These are phyloP conservation scores for Candida railenensis DNA, from an alignment of 805 yeast genomes.

Conservation along the genomic window DNA sequence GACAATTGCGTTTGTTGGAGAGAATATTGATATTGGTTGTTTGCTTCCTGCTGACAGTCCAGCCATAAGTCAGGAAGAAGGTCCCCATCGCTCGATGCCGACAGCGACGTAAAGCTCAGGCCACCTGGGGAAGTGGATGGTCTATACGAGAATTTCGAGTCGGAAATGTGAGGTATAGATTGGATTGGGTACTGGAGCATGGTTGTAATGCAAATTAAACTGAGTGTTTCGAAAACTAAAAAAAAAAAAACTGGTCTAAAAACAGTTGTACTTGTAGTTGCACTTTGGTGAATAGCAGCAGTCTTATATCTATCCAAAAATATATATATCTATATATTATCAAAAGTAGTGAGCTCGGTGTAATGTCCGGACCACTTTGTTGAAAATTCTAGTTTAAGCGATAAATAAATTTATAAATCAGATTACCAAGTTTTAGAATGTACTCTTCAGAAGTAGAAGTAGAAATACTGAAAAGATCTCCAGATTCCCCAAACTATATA, in stretches of 20 bases:
- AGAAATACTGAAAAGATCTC: background rate
- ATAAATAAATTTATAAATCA: too few species aligned
- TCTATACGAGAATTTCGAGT: conserved; percentile 1
- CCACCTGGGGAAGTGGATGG: conserved; percentile 2
- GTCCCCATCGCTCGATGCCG: conserved; percentile 8
- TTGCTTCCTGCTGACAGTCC: conserved; percentile 9
- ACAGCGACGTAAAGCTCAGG: conserved; percentile 3
- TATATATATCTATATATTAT: too few species aligned
- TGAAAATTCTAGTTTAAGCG: too few species aligned
- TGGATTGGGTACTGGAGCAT: conserved; percentile 6
- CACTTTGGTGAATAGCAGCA: too few species aligned
- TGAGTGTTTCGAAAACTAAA: too few species aligned
- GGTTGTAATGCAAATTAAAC: background rate
- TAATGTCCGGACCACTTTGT: too few species aligned
- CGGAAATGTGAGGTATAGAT: conserved; percentile 2
- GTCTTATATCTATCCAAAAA: too few species aligned
- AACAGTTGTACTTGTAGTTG: too few species aligned
- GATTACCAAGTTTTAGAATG: too few species aligned
- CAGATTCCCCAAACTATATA: background rate
- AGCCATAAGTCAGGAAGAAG: conserved; percentile 19
- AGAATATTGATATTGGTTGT: conserved; percentile 12
- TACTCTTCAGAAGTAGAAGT: too few species aligned
- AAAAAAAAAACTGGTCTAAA: background rate
- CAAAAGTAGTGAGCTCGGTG: too few species aligned
- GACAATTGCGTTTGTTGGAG: conserved; percentile 3